Evolutionary conservation across 2,329 filamentous ascomycete species (phyloP), one percentile per base, ranked within the genome.

Genomic region (Colletotrichum aenigma): DNA sequence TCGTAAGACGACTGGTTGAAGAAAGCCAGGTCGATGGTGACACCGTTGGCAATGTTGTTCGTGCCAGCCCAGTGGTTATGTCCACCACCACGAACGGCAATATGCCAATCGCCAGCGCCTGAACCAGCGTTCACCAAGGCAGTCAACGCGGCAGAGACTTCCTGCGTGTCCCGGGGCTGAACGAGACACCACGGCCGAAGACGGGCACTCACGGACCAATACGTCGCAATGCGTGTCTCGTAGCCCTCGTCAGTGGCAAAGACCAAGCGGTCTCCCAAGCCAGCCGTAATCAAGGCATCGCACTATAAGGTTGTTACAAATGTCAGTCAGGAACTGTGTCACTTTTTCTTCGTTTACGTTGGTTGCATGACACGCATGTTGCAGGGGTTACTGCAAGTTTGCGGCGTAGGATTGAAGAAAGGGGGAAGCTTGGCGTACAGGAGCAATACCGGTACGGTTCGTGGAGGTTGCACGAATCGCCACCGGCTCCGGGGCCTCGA

Each of bases 31-130:
- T 88, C 86, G 71, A 90, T 85, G 4, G 85, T 84, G n/a, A 88
- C 80, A 4, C 86, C 87, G 4, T 81, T 83, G 15, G 82, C 80
- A 66, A 85, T 86, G 72, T 85, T 90, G 16, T 87, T 87, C 6
- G 84, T 82, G 16, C 85, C 86, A 1, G 83, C 79, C 76, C 85
- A 84, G 3, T 84, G 82, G 48, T 85, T 84, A 79, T 90, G 89
- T 1, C 89, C 89, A 32, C 88, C 89, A 75, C 88, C 87, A 52
- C 87, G 85, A n/a, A 88, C 83, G 3, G 89, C 88, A 71, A 90
- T 88, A 38, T 81, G 79, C 80, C 82, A 83, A 62, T 82, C 77
- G 1, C 79, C 78, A 1, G 79, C 77, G 18, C 79, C 79, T 13
- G 76, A 73, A 7, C 79, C 77, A 26, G 73, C 71, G 13, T 38